Evolutionary conservation across 768 basidiomycete species (phyloP), one percentile per base, ranked within the genome.

Genomic region (Candolleomyces efflorescens): DNA sequence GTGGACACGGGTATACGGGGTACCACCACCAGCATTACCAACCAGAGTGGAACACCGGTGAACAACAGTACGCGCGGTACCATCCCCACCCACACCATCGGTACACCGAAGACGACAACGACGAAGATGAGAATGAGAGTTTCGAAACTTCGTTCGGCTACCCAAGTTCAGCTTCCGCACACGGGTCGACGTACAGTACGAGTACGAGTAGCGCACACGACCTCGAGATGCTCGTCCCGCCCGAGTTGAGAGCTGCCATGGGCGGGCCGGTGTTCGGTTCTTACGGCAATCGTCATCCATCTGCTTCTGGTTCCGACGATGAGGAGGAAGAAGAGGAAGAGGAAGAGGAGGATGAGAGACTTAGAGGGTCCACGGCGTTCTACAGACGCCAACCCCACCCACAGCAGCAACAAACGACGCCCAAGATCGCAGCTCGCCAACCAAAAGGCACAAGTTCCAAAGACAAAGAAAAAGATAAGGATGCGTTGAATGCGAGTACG

Each of bases 161-260:
- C 20, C 7, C 18, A 5, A 13, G 46, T 24, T 12, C 18, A 20
- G 46, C 46, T 6, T 13, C n/a, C n/a, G n/a, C n/a, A n/a, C n/a
- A 47, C 23, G 46, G 22, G 18, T n/a, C 43, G 46, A 23, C 17
- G 4, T 18, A 23, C 46, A 23, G 23, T 6, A 12, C 2, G 3
- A 12, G 5, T 22, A 23, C 7, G 7, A 23, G 13, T 22, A 23
- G 46, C 18, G 18, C 12, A 18, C n/a, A 20, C 18, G 49, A 50
- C 27, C 5, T 17, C 32, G 50, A 39, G 43, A 50, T 59, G n/a
- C 55, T 27, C 27, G 27, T 27, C 27, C 27, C 58, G 38, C 20
- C 44, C 12, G 61, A 59, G 43, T 36, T 62, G 43, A 54, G 18
- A 44, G 38, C 44, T 20, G 50, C 51, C 27, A 60, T 47, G 54